Percentiles rank a stretch among this genome's conserved stretches.
Conservation (phyloP, 202 grass and related monocot genomes). For the Carex sylvatica region DNA sequence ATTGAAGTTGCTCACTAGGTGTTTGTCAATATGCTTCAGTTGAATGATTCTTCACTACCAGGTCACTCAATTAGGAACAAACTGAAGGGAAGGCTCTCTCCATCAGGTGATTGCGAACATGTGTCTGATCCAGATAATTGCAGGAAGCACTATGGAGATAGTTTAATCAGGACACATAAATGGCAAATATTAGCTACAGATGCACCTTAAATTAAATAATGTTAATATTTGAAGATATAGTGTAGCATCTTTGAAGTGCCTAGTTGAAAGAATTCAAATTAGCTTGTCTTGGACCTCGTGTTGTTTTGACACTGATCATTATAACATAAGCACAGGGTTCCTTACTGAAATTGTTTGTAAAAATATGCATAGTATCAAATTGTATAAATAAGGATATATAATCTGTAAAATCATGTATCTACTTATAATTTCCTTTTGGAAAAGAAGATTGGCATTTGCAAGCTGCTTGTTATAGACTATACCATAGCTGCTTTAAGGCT, state of each 20-base stretch:
- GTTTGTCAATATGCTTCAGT: neutral
- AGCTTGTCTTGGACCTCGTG: neutral
- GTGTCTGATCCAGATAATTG: conserved; percentile 1
- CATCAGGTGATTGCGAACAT: neutral
- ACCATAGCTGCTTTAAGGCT: neutral
- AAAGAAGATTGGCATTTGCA: neutral
- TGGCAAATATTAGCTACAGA: neutral
- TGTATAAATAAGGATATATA: neutral
- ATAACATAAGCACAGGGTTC: neutral
- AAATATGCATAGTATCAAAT: neutral
- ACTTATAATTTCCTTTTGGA: neutral
- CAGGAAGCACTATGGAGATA: neutral
- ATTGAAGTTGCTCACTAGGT: neutral
- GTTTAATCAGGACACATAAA: conserved; percentile 4
- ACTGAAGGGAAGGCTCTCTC: neutral
- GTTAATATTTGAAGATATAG: neutral
- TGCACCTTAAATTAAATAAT: neutral
- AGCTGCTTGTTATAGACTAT: neutral
- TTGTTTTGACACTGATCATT: neutral
- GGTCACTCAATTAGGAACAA: neutral
- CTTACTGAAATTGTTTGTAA: neutral
- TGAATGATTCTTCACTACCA: neutral
- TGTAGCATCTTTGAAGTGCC: neutral
- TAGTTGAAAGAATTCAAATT: neutral
- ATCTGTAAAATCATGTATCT: neutral